Conservation (phyloP, 352 stramenopile species). For the Aphanomyces astaci region DNA sequence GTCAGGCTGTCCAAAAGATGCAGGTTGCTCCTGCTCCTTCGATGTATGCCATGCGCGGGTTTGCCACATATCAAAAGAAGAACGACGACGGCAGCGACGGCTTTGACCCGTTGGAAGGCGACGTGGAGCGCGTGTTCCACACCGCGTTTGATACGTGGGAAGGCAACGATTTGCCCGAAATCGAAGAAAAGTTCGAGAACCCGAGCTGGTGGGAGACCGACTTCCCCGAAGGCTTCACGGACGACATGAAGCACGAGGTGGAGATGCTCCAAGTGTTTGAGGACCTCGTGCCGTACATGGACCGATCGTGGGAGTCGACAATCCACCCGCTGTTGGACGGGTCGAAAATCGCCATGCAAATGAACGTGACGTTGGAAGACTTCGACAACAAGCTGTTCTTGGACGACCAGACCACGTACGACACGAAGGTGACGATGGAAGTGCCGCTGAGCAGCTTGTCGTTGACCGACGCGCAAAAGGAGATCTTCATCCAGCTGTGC, state of each 20-base stretch:
- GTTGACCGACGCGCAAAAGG: conserved; percentile 39
- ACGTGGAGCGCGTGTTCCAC: conserved; percentile 20
- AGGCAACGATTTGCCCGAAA: conserved; percentile 23
- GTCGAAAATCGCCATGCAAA: conserved; percentile 49
- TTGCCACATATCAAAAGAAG: not conserved
- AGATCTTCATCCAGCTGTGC: conserved; percentile 58
- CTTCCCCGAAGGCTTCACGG: conserved; percentile 59
- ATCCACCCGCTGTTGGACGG: conserved; percentile 74
- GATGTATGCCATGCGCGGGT: not conserved
- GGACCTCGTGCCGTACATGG: conserved; percentile 65
- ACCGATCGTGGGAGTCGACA: conserved; percentile 68
- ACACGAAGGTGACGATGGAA: conserved; percentile 77
- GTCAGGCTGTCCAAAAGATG: not conserved
- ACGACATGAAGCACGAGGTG: conserved; percentile 81
- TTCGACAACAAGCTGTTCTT: conserved; percentile 76
- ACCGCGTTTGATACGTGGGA: conserved; percentile 24
- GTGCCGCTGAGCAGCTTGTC: conserved; percentile 59
- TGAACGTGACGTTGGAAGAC: conserved; percentile 74
- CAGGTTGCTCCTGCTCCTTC: not conserved
- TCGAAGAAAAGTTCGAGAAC: conserved; percentile 54
- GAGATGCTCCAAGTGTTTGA: conserved; percentile 78
- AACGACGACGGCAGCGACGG: not conserved
- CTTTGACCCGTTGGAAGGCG: conserved; percentile 8
- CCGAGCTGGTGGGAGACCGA: conserved; percentile 70
- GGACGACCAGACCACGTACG: conserved; percentile 68